Base-by-base conservation (phyloP, 257 asterid species). In the Solanum microdontum region DNA sequence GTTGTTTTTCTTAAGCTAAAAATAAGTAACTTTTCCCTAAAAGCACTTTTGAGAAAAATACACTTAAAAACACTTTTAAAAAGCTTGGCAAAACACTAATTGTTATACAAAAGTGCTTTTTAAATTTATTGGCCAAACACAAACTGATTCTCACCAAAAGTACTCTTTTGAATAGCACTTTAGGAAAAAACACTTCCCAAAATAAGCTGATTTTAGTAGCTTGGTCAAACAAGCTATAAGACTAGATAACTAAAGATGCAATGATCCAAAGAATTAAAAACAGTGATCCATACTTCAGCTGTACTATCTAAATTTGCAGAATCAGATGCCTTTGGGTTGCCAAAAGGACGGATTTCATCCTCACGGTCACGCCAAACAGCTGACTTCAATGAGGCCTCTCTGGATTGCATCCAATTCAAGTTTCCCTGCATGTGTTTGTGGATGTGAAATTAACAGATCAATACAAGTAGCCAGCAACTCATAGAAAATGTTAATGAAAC, bases 311-410 rank as follows among this genome's bases (percentile, higher is more conserved):
- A 98, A 93, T 97, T 97, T 82, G 99, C 99, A 72, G 99, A 97
- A 93, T 97, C 99, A 32, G 99, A 97, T 73, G 99, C 99, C 92
- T 93, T 95, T 24, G 99, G 88, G 92, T 97, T 97, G 89, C 99
- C 99, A 92, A 94, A 95, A 87, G 99, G 99, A 76, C 99, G 94
- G 89, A 97, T 87, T 88, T 97, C 99, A 91, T 92, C 95, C 93
- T 97, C 99, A 87, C 99, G 99, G 58, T 93, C 99, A 84, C 95
- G 96, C 99, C 99, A 97, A 88, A 97, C 99, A 77, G 99, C 93
- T 84, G 99, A 97, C 89, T 93, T 94, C 87, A 97, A 87, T 69
- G 99, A 95, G 89, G 99, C 60, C 93, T 97, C 99, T 88, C 99
- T 93, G 86, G 99, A 97, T 90, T 92, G 99, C 99, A 97, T 97